Percentiles rank a stretch among this genome's conserved stretches.
phyloP scores from a whole-genome alignment of 257 asterid species.

The Cruciata laevipes region DNA sequence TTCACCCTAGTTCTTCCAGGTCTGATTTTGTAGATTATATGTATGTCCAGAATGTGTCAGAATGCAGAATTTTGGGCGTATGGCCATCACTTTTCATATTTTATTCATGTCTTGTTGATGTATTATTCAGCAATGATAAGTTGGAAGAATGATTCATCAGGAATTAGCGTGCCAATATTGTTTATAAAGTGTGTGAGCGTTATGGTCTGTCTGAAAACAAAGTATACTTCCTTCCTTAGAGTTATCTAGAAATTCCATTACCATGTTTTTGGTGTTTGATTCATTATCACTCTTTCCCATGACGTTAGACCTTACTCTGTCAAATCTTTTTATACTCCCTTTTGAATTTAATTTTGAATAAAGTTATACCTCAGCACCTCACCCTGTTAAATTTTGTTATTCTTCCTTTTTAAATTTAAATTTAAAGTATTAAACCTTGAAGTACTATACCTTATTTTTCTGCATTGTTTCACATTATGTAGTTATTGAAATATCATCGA shows the following conservation, averaged over 20 bases:
- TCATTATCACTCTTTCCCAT: too few species aligned
- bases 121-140: neutral
- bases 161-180: neutral
- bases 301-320: neutral
- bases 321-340: neutral
- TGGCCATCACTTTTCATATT: neutral
- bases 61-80: neutral
- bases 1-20: neutral
- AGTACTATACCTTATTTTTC: neutral
- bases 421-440: too few species aligned
- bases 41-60: neutral
- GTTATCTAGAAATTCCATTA: neutral
- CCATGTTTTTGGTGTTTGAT: too few species aligned
- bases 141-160: neutral
- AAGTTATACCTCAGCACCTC: too few species aligned
- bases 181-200: neutral
- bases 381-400: too few species aligned
- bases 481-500: neutral
- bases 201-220: neutral
- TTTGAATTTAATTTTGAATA: too few species aligned
- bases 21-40: neutral
- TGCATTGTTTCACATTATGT: neutral
- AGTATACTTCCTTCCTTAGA: neutral
- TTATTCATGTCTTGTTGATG: neutral
- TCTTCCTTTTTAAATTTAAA: too few species aligned